A percentile compares a stretch with the other conserved stretches of the same genome.
phyloP scores from a whole-genome alignment of 768 basidiomycete species.

The Goffeauzyma gilvescens region DNA sequence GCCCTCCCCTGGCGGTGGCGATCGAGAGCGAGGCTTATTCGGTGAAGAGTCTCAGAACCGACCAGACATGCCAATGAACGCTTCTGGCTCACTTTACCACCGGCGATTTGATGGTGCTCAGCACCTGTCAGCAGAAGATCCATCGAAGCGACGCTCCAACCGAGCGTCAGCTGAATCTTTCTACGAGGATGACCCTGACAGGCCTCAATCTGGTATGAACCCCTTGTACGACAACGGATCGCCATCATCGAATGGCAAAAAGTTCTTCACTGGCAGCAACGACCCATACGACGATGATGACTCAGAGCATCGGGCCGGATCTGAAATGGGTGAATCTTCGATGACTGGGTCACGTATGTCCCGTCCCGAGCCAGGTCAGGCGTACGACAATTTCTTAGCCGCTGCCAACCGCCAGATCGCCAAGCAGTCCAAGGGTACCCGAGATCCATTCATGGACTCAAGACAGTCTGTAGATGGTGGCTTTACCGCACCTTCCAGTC shows the following conservation, averaged over 20 bases:
- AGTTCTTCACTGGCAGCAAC: conserved; percentile 28
- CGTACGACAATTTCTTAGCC: conserved; percentile 62
- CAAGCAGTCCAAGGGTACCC: conserved; percentile 53
- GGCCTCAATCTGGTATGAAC: too few species aligned
- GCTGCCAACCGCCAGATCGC: conserved; percentile 69
- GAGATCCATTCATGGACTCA: conserved; percentile 67
- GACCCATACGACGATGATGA: conserved; percentile 45
- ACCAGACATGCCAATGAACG: conserved; percentile 5
- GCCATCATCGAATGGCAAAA: conserved; percentile 32
- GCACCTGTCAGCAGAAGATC: conserved; percentile 10
- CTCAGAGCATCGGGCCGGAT: conserved; percentile 14
- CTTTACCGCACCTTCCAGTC: conserved; percentile 42
- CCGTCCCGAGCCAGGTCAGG: conserved; percentile 30
- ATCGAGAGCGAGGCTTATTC: too few species aligned
- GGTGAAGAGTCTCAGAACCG: too few species aligned
- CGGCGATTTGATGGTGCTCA: conserved; percentile 18
- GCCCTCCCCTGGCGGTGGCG: conserved; percentile 14
- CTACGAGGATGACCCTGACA: conserved; percentile 31
- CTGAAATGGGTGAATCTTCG: conserved; percentile 24
- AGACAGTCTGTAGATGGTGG: conserved; percentile 20
- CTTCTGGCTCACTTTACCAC: conserved; percentile 20
- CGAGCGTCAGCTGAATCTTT: conserved; percentile 30
- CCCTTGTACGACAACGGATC: conserved; percentile 25
- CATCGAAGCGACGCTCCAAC: conserved; percentile 12
- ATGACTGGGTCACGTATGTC: conserved; percentile 23